Conservation (phyloP, 495 filamentous ascomycete genomes). For the Bacidia gigantensis region DNA sequence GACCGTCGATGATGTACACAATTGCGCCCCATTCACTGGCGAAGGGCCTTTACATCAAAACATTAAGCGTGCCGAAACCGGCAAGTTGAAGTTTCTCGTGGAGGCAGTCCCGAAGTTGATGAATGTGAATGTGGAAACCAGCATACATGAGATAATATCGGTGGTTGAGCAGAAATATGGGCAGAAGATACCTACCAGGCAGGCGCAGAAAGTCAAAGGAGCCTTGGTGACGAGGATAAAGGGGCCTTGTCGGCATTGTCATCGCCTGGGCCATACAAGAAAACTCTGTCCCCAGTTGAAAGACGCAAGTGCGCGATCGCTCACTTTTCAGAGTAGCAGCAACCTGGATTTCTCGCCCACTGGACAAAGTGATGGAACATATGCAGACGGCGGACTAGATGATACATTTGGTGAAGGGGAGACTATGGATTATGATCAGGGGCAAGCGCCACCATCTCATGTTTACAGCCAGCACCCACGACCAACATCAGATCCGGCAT, state of each 20-base stretch:
- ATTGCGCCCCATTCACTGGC: constrained; percentile 16
- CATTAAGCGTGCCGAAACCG: constrained; percentile 20
- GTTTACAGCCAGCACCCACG: constrained; percentile 5
- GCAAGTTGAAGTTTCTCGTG: constrained; percentile 18
- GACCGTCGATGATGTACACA: constrained; percentile 26
- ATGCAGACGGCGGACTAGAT: constrained; percentile 10
- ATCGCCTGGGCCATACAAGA: constrained; percentile 14
- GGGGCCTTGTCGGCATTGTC: constrained; percentile 19
- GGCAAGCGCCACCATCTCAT: background rate
- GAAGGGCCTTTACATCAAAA: constrained; percentile 14
- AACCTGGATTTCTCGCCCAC: background rate
- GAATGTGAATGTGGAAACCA: constrained; percentile 14
- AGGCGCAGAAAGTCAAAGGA: constrained; percentile 20
- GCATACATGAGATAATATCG: constrained; percentile 15
- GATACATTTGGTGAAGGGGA: background rate
- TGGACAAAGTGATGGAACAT: constrained; percentile 7
- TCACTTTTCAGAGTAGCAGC: constrained; percentile 21
- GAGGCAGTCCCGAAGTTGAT: constrained; percentile 18
- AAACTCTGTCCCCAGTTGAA: constrained; percentile 16
- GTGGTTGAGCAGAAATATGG: constrained; percentile 17
- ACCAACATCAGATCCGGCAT: background rate
- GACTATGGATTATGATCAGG: constrained; percentile 5
- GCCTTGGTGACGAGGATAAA: constrained; percentile 13
- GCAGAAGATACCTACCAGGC: constrained; percentile 16
- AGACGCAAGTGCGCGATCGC: constrained; percentile 2